Conservation (phyloP, 495 filamentous ascomycete genomes). For the Aspergillus wentii region DNA sequence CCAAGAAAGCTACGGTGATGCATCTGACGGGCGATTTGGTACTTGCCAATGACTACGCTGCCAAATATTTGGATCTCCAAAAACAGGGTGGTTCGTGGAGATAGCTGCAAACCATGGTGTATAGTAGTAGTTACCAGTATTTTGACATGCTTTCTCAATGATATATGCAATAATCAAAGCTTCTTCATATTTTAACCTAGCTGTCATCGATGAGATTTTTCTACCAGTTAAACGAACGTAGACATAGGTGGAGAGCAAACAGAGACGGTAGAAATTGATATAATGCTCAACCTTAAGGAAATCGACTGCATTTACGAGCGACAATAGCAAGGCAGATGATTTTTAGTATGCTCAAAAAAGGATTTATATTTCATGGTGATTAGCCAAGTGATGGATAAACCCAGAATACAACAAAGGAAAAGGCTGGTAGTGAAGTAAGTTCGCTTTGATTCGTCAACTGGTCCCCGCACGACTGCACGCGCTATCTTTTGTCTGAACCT, state of each 20-base stretch:
- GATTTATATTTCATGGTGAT: too few relatives aligned
- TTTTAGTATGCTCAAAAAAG: too few relatives aligned
- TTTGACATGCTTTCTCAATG: too few relatives aligned
- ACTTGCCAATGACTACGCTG: slow-evolving; percentile 70
- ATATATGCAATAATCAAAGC: too few relatives aligned
- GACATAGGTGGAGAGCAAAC: neutral
- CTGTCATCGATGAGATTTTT: too few relatives aligned
- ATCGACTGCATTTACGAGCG: too few relatives aligned
- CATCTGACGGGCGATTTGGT: slow-evolving; percentile 65
- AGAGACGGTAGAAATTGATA: too few relatives aligned
- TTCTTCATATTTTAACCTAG: too few relatives aligned
- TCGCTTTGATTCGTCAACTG: slow-evolving; percentile 20
- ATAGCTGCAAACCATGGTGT: neutral
- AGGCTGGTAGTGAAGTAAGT: slow-evolving; percentile 31
- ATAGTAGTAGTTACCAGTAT: neutral
- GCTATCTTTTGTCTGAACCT: slow-evolving; percentile 9
- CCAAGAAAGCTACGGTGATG: slow-evolving; percentile 80
- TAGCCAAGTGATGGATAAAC: slow-evolving; percentile 1
- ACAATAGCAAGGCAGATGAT: too few relatives aligned
- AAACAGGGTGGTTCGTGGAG: slow-evolving; percentile 28
- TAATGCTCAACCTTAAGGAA: too few relatives aligned
- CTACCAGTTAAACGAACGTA: too few relatives aligned
- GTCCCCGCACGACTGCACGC: neutral
- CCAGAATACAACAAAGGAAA: slow-evolving; percentile 20
- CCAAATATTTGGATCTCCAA: slow-evolving; percentile 60